Conservation (phyloP, 768 basidiomycete species). For the Termitomyces sp. region DNA sequence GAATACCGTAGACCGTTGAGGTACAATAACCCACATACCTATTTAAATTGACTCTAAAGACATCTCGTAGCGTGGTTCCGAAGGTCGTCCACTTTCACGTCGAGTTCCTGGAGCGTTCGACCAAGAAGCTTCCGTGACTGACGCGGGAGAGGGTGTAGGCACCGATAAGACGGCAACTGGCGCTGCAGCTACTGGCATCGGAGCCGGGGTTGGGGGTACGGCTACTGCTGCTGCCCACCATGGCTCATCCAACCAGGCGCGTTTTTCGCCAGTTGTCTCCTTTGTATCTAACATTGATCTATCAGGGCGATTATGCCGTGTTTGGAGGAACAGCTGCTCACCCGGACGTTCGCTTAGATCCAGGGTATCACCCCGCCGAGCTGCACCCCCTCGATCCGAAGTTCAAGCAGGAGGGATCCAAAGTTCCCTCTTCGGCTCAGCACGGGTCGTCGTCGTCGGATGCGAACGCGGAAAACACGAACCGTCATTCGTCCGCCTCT, state of each 20-base stretch:
- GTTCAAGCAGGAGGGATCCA: background rate
- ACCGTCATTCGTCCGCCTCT: background rate
- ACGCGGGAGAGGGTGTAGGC: background rate
- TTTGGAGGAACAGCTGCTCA: background rate
- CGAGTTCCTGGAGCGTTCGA: background rate
- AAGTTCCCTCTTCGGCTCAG: background rate
- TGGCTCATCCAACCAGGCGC: background rate
- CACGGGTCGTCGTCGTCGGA: background rate
- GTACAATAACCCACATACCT: background rate
- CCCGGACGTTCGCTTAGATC: conserved; percentile 2
- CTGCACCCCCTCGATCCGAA: conserved; percentile 9
- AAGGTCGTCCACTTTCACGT: background rate
- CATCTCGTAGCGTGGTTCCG: background rate
- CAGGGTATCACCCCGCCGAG: conserved; percentile 8
- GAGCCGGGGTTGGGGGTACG: background rate
- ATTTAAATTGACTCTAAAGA: too few species aligned
- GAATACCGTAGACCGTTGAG: background rate
- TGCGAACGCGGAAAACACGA: background rate
- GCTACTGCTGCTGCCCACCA: background rate
- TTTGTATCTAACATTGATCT: background rate
- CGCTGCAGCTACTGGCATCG: background rate
- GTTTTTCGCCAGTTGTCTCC: background rate
- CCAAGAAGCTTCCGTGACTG: background rate
- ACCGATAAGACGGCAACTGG: too few species aligned
- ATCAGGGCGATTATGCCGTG: background rate